phyloP scores from a whole-genome alignment of 2,329 filamentous ascomycete species.

The Colletotrichum sp. region DNA sequence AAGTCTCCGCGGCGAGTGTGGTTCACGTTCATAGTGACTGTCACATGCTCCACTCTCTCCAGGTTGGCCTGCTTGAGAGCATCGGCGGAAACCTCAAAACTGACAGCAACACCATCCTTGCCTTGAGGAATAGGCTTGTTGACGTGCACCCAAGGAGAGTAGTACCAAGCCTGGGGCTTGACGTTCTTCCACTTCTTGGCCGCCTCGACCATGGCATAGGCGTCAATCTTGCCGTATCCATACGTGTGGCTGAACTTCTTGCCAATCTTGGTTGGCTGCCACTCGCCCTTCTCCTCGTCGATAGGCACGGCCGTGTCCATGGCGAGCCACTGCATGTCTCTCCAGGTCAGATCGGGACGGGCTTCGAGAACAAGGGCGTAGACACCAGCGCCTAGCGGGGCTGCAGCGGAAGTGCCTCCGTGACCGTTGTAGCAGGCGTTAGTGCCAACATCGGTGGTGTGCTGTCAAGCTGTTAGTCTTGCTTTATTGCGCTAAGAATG shows the following conservation, averaged over 20 bases:
- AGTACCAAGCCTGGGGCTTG: conserved; percentile 95
- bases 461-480: conserved; percentile 45
- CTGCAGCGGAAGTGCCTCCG: conserved; percentile 94
- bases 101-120: conserved; percentile 75
- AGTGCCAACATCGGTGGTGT: conserved; percentile 91
- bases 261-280: conserved; percentile 81
- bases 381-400: conserved; percentile 89
- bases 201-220: conserved; percentile 80
- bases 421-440: conserved; percentile 82
- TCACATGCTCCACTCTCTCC: conserved; percentile 89
- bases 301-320: conserved; percentile 84
- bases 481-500: background rate
- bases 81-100: conserved; percentile 81
- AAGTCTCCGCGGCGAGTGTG: conserved; percentile 89
- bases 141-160: conserved; percentile 92
- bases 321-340: conserved; percentile 91
- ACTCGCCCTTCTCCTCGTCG: conserved; percentile 70
- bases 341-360: conserved; percentile 87
- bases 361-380: conserved; percentile 86
- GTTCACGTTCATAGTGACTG: conserved; percentile 94
- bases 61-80: conserved; percentile 85
- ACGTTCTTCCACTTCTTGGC: conserved; percentile 87
- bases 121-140: conserved; percentile 87
- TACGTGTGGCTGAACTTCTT: conserved; percentile 93
- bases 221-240: conserved; percentile 95